Base-by-base conservation (phyloP, 179 eudicot genomes). In the Spinacia oleracea region DNA sequence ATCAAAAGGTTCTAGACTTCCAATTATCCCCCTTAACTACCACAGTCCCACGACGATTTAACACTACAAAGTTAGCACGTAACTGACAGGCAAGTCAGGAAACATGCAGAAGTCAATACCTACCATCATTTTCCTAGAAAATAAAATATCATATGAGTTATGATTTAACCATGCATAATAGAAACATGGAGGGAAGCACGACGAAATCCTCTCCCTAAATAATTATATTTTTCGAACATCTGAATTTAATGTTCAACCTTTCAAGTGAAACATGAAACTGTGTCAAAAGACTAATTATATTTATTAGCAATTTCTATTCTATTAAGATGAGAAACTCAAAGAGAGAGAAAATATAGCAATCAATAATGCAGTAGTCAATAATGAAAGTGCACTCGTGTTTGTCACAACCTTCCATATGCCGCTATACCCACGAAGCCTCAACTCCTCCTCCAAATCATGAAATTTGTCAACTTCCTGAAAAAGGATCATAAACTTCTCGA, bases 391-490 rank as follows among this genome's bases (percentile, higher is more conserved):
- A 56, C 38, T 71, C 55, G 76, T 64, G 75, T 67, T 72, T 65
- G 78, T 72, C 72, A 73, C 83, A 73, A 96, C 99, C 99, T 93
- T 96, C 99, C 99, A 96, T 72, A 88, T 88, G 81, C 99, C 98
- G 65, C 59, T 82, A 85, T 96, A 96, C 81, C 99, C 98, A 76
- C 81, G 91, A 76, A 53, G 81, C 81, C 85, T 91, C 73, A 96
- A 87, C 45, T 86, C 93, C 74, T 88, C 90, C 83, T 90, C 91
- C 58, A 96, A 80, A 40, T 93, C 99, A 70, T 83, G 87, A 78
- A 96, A 96, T 83, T 83, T 93, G 86, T 96, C 99, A 77, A 93
- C 97, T 90, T 96, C 99, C 99, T 96, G 91, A 59, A 73, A 81
- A 74, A n/a, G 27, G 70, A 83, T 35, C 53, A 72, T 48, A 75